Evolutionary conservation across 495 filamentous ascomycete genomes (phyloP).

Genomic region (Aspergillus funiculosus): DNA sequence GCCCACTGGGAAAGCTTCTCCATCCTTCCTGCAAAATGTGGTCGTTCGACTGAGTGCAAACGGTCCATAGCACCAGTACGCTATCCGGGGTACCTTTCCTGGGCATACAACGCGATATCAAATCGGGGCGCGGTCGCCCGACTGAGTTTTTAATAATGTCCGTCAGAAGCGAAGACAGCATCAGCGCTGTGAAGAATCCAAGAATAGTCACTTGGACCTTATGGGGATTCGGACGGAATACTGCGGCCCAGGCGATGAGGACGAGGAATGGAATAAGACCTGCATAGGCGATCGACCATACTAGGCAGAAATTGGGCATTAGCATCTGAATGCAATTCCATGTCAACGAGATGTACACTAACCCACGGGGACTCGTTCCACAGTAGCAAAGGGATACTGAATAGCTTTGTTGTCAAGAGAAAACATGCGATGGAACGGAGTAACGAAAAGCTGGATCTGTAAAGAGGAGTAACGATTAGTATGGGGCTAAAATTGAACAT

Average conservation of each 20-base stretch:
- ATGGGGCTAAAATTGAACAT: neutral
- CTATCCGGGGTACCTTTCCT: slow-evolving; percentile 55
- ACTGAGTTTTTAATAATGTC: slow-evolving; percentile 90
- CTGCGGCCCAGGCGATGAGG: slow-evolving; percentile 58
- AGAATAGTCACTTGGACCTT: slow-evolving; percentile 83
- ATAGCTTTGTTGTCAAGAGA: slow-evolving; percentile 75
- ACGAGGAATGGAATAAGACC: slow-evolving; percentile 61
- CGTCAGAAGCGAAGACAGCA: slow-evolving; percentile 77
- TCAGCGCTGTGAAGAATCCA: slow-evolving; percentile 67
- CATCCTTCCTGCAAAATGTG: slow-evolving; percentile 87
- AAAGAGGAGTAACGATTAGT: neutral
- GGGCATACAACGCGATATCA: slow-evolving; percentile 84
- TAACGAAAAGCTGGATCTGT: slow-evolving; percentile 63
- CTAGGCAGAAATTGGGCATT: slow-evolving; percentile 33
- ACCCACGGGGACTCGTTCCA: slow-evolving; percentile 80
- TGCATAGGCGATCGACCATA: slow-evolving; percentile 70
- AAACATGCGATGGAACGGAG: slow-evolving; percentile 79
- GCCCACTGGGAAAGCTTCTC: slow-evolving; percentile 87
- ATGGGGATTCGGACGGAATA: slow-evolving; percentile 57
- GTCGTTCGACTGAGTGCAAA: slow-evolving; percentile 74
- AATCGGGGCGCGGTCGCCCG: slow-evolving; percentile 83
- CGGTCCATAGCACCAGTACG: slow-evolving; percentile 62
- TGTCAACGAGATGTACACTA: slow-evolving; percentile 21
- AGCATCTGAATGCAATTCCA: neutral
- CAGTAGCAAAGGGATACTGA: slow-evolving; percentile 75